Base-by-base conservation (phyloP, 1,284 basidiomycete genomes). In the Sporisorium reilianum region DNA sequence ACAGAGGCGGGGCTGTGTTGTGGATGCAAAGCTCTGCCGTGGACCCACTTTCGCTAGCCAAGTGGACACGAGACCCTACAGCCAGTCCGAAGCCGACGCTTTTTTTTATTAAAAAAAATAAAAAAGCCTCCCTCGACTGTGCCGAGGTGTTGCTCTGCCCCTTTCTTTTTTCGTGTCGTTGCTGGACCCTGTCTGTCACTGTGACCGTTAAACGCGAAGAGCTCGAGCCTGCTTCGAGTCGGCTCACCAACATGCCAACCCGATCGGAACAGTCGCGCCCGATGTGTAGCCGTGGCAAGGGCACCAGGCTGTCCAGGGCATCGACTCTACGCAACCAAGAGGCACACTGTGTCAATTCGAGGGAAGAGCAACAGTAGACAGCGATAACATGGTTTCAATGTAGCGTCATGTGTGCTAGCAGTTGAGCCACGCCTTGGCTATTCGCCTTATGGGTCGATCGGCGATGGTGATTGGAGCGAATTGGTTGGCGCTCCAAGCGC, bases 61-160 rank as follows among this genome's bases (percentile, higher is more conserved):
- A 40, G 22, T 69, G 66, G 41, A 59, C 66, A 69, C 66, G 60
- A 64, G 66, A 69, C 66, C 66, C 60, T 38, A 69, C 66, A 69
- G 52, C 51, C 36, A 22, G 8, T 4, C 14, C 41, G 52, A 53
- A 41, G n/a, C 14, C 38, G 9, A n/a, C n/a, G n/a, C n/a, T 32
- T 16, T 16, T 36, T n/a, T 23, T 26, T 32, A 45, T 36, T 16
- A 2, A 3, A 22, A 11, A 53, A 53, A 38, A n/a, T n/a, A n/a
- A n/a, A n/a, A n/a, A n/a, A n/a, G n/a, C n/a, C n/a, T 8, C 14
- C n/a, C 16, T 20, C 25, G 36, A 20, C 34, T 34, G 32, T 34
- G 32, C 32, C 12, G 42, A 5, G 32, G 22, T 48, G 22, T 32
- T 11, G 28, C 22, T 26, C n/a, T 55, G n/a, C 18, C 9, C 3